A percentile compares a stretch with the other conserved stretches of the same genome.
phyloP scores from a whole-genome alignment of 1,284 basidiomycete species.

The Sphaerobolus stellatus region DNA sequence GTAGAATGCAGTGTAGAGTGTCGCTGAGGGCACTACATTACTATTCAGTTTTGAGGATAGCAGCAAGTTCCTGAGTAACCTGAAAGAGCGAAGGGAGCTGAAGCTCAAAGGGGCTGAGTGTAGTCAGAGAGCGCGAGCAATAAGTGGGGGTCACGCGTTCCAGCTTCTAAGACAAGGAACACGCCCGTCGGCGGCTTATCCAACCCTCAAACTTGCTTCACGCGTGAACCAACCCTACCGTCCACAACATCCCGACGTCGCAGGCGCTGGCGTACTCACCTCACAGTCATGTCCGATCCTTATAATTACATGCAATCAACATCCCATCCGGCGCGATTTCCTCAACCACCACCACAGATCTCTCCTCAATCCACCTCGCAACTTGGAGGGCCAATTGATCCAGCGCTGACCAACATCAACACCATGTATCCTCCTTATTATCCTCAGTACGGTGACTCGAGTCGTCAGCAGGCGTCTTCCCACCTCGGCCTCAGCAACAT shows the following conservation, averaged over 20 bases:
- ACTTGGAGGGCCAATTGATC: constrained; percentile 10
- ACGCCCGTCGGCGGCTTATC: too few relatives aligned
- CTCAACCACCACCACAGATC: not conserved
- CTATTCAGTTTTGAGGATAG: too few relatives aligned
- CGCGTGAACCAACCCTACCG: not conserved
- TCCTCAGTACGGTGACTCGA: constrained; percentile 7
- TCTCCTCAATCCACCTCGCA: constrained; percentile 9
- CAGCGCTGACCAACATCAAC: constrained; percentile 12
- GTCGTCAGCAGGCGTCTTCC: constrained; percentile 28
- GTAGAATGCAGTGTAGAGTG: too few relatives aligned
- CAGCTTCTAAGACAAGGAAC: too few relatives aligned
- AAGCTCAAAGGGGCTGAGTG: too few relatives aligned
- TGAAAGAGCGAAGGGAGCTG: too few relatives aligned
- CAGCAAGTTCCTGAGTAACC: too few relatives aligned
- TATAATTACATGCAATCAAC: not conserved
- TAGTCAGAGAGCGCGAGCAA: too few relatives aligned
- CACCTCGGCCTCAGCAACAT: constrained; percentile 33
- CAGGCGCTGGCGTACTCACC: not conserved
- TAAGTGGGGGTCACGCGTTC: too few relatives aligned
- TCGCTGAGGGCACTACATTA: too few relatives aligned
- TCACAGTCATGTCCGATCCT: constrained; percentile 4
- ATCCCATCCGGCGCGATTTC: not conserved
- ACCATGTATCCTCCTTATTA: constrained; percentile 10
- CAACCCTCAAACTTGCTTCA: not conserved
- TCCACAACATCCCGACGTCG: not conserved